Base-by-base conservation (phyloP, 2,329 filamentous ascomycete species). In the Sporothrix mexicana region DNA sequence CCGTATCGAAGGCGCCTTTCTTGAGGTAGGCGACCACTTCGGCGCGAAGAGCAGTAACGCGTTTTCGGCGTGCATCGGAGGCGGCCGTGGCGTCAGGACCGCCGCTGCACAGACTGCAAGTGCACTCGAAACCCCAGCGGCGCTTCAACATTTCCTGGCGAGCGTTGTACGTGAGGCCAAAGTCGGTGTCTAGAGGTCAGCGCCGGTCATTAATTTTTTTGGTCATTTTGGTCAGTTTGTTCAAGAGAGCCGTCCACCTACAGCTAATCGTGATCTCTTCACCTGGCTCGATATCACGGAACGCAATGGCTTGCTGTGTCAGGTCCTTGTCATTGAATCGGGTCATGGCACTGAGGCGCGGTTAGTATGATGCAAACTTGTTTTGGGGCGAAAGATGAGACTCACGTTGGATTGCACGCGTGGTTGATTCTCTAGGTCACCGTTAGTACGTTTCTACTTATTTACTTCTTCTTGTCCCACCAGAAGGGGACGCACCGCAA, bases 201-300 rank as follows among this genome's bases (percentile, higher is more conserved):
- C 10, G n/a, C n/a, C n/a, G n/a, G n/a, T n/a, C n/a, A n/a, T n/a
- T n/a, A n/a, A n/a, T n/a, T n/a, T n/a, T n/a, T n/a, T n/a, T n/a
- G n/a, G n/a, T n/a, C n/a, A n/a, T n/a, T n/a, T n/a, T n/a, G n/a
- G n/a, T n/a, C n/a, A n/a, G n/a, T n/a, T n/a, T n/a, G n/a, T n/a
- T n/a, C n/a, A n/a, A n/a, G n/a, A n/a, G n/a, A n/a, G n/a, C n/a
- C n/a, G n/a, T n/a, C 12, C 43, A 45, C 76, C 20, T 71, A 78
- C 78, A 79, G 73, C 77, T 78, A 57, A 79, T 77, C 20, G 77
- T 78, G 13, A 78, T 76, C 57, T 79, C 78, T 20, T 79, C 77
- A n/a, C 75, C 75, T 0, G 75, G 73, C 3, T 74, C 62, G 57
- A 79, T 79, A 72, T 78, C 75, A 30, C 73, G 76, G 43, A 78